Evolutionary conservation across 192 early-diverging fungal species (phyloP), one percentile per base, ranked within the genome.

Genomic region (Coemansia sp.): DNA sequence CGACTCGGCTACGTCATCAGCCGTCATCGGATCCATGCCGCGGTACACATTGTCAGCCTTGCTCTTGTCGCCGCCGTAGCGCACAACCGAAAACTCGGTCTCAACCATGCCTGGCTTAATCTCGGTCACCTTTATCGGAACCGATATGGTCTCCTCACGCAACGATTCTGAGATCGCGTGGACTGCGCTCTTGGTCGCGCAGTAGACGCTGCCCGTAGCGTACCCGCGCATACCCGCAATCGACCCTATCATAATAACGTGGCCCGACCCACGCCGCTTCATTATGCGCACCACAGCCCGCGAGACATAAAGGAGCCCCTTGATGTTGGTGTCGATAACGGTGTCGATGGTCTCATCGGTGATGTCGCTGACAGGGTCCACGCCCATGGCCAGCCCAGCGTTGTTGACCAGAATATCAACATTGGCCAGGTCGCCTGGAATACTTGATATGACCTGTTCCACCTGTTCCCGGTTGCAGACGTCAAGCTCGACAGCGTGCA

Each of bases 281-380:
- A 97, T 95, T 5, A 83, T 71, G 5, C 86, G 88, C 9, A 97
- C 60, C 3, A 94, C 82, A 3, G 90, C 90, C 40, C 92, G 87
- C 6, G 89, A 90, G 1, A 87, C 83, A 56, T 86, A 87, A n/a
- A 97, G 49, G 2, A 95, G 72, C 0, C 93, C 93, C 67, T 94
- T 95, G 56, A 97, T 84, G 69, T 97, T 97, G 45, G 92, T 94
- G 53, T 91, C 90, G 35, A 97, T 67, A 81, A 93, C 88, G n/a
- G 83, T 74, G 49, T 95, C 84, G 60, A 90, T 85, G 12, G 77
- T 82, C 1, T 87, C 83, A n/a, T 75, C 75, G 5, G 80, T 57
- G 6, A 90, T 71, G 2, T 82, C 72, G 25, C 71, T 83, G n/a
- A 95, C 59, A 2, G 81, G 77, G 28, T 92, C 89, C 16, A 89